Conservation (phyloP, 2,329 filamentous ascomycete genomes). For the Ophioceras dolichostomum region DNA sequence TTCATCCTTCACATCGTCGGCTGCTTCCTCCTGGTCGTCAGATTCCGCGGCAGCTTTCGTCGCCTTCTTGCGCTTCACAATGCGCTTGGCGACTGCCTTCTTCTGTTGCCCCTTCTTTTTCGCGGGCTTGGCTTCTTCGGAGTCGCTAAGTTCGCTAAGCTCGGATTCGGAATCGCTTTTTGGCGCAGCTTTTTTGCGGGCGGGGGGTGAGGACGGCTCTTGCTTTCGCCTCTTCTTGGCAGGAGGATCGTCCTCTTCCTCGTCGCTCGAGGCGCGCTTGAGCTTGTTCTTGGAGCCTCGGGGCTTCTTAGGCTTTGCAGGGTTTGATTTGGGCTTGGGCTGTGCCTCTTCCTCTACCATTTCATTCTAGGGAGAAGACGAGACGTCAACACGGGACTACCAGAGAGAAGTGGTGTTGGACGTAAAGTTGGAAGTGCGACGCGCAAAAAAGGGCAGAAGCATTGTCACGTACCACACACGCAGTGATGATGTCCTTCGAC, state of each 20-base stretch:
- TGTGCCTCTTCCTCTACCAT: constrained; percentile 3
- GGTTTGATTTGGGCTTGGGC: constrained; percentile 4
- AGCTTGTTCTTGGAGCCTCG: constrained; percentile 13
- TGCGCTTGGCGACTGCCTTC: constrained; percentile 7
- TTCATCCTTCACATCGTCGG: constrained; percentile 9
- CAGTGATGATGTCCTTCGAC: constrained; percentile 46
- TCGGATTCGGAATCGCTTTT: constrained; percentile 11
- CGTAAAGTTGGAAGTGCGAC: background rate
- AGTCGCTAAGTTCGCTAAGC: constrained; percentile 1
- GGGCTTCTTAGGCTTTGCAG: too few species aligned
- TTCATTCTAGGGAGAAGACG: background rate
- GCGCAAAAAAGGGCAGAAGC: background rate
- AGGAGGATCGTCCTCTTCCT: constrained; percentile 5
- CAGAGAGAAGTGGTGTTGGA: background rate
- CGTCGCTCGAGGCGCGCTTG: constrained; percentile 18
- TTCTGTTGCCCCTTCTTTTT: too few species aligned
- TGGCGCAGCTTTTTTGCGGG: constrained; percentile 5
- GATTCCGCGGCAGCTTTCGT: constrained; percentile 7
- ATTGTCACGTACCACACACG: too few species aligned
- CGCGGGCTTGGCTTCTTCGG: constrained; percentile 8
- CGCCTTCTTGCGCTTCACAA: constrained; percentile 4
- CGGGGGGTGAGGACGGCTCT: constrained; percentile 3
- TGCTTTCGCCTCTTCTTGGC: constrained; percentile 8
- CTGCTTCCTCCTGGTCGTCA: background rate
- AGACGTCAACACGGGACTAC: background rate